Percentiles rank a stretch among this genome's conserved stretches.
These are phyloP conservation scores for Aureobasidium sp. DNA, from an alignment of 2,329 filamentous ascomycete species.

Conservation along the genomic window DNA sequence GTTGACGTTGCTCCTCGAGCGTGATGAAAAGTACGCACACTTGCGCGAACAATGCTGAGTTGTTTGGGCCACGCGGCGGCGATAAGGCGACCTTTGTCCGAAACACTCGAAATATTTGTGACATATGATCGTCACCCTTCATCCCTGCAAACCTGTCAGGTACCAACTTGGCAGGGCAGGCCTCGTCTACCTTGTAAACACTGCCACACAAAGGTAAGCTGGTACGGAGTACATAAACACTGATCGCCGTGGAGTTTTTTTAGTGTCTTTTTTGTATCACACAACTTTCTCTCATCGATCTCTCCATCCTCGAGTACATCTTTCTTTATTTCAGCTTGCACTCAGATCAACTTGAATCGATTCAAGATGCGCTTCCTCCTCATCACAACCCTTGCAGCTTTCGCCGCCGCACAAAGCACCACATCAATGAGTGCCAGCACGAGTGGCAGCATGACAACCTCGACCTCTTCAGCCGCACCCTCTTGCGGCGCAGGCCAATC, in stretches of 20 bases:
- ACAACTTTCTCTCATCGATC: not conserved
- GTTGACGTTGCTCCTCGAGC: not conserved
- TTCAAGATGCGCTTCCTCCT: conserved; percentile 13
- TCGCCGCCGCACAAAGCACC: conserved; percentile 12
- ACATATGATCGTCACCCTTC: conserved; percentile 10
- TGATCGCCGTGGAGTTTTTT: not conserved
- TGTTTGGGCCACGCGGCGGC: conserved; percentile 7
- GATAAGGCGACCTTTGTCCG: conserved; percentile 5
- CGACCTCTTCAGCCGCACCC: conserved; percentile 1
- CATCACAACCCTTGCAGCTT: conserved; percentile 5
- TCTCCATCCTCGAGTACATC: not conserved
- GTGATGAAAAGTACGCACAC: not conserved
- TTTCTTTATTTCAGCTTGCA: not conserved
- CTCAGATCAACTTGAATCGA: not conserved
- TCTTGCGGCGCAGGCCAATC: conserved; percentile 12
- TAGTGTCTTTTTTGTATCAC: not conserved
- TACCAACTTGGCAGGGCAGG: conserved; percentile 8
- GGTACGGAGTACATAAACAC: not conserved
- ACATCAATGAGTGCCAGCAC: not conserved
- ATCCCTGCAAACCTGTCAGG: not conserved
- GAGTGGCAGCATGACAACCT: conserved; percentile 9
- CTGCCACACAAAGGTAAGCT: not conserved
- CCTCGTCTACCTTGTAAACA: not conserved
- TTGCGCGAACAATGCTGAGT: not conserved
- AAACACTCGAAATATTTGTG: conserved; percentile 4